These are phyloP conservation scores for Thuidium tamariscinum DNA, from an alignment of 225 moss, liverwort and hornwort species.

Conservation along the genomic window DNA sequence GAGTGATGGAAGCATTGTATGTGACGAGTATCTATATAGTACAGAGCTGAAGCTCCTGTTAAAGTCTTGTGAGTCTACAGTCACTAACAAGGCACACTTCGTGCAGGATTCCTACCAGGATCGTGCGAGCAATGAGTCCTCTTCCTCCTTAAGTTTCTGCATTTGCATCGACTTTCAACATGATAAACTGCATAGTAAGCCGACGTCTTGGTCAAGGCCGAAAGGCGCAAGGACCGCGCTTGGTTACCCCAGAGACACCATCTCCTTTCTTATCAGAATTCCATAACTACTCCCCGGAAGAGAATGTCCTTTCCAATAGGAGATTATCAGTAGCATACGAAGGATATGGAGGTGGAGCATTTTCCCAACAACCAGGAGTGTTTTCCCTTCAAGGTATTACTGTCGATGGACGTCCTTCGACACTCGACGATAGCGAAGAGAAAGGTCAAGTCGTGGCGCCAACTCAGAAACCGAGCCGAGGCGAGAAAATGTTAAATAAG, in stretches of 20 bases:
- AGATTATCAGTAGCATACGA: constrained; percentile 19
- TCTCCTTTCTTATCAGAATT: constrained; percentile 17
- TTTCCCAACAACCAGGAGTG: constrained; percentile 34
- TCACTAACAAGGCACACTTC: not conserved
- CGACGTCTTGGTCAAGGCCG: constrained; percentile 36
- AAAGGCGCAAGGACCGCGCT: constrained; percentile 31
- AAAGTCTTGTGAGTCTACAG: not conserved
- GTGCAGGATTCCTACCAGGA: not conserved
- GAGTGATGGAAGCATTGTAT: not conserved
- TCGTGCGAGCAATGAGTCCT: constrained; percentile 7
- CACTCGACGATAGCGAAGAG: constrained; percentile 17
- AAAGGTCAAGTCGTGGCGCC: not conserved
- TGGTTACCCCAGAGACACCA: constrained; percentile 25
- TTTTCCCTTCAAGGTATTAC: constrained; percentile 48
- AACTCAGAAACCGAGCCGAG: constrained; percentile 7
- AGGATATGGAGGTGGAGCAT: constrained; percentile 13
- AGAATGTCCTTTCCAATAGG: constrained; percentile 22
- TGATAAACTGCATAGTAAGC: constrained; percentile 49
- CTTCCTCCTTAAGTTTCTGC: not conserved
- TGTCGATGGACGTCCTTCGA: constrained; percentile 32
- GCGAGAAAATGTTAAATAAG: constrained; percentile 33
- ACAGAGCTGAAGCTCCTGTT: not conserved
- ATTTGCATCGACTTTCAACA: not conserved
- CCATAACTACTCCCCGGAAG: constrained; percentile 19
- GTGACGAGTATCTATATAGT: not conserved